A percentile compares a stretch with the other conserved stretches of the same genome.
Conservation (phyloP, 208 protist genomes). For the Trypanosoma grayi region DNA sequence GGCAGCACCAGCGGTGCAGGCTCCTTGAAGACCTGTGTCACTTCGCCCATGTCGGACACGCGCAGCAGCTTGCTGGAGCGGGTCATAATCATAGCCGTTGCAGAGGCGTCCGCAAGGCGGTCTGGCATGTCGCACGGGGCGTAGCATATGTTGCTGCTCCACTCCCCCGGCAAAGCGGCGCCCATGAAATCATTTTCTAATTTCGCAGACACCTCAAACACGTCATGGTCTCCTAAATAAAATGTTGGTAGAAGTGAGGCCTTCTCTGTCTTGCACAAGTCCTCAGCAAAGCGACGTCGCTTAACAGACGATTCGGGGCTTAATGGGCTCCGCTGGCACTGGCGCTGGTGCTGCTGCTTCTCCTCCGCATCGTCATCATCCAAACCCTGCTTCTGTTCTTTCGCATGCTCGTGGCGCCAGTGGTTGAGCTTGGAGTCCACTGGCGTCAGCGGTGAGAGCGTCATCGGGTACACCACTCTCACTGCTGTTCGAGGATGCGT, state of each 20-base stretch:
- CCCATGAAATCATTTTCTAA: background rate
- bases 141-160: background rate
- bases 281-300: background rate
- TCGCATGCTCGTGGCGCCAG: too few relatives aligned
- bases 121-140: background rate
- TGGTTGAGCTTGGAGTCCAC: background rate
- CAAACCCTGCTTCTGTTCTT: too few relatives aligned
- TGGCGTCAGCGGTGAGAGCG: background rate
- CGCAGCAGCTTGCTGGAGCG: background rate
- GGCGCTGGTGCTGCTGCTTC: too few relatives aligned
- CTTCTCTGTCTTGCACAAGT: background rate
- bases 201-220: constrained; percentile 1
- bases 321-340: too few relatives aligned
- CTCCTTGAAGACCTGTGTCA: background rate
- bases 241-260: background rate
- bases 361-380: too few relatives aligned
- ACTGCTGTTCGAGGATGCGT: background rate
- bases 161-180: background rate
- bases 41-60: background rate
- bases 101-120: background rate
- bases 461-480: background rate
- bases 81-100: background rate
- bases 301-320: too few relatives aligned
- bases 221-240: background rate
- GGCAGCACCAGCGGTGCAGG: too few relatives aligned